These are phyloP conservation scores for Apiospora kogelbergensis DNA, from an alignment of 2,329 filamentous ascomycete genomes.

Conservation along the genomic window DNA sequence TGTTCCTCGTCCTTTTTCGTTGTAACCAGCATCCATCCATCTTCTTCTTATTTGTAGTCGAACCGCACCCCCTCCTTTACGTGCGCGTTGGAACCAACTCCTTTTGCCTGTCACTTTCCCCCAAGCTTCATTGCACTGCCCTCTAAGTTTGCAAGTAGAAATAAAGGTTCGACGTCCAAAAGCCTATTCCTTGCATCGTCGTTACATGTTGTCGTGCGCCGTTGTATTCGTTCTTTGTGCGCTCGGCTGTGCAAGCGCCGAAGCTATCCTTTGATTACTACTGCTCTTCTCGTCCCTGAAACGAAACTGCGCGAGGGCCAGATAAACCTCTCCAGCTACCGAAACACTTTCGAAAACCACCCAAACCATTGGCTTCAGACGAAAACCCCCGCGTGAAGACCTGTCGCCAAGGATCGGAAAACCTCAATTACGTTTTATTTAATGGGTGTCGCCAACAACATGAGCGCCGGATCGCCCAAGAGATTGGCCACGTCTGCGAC, in stretches of 20 bases:
- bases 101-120: not conserved
- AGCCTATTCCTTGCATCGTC: not conserved
- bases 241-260: not conserved
- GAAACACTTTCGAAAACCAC: not conserved
- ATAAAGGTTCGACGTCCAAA: not conserved
- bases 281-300: not conserved
- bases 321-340: not conserved
- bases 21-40: not conserved
- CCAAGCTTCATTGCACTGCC: not conserved
- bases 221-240: not conserved
- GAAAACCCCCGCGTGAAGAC: not conserved
- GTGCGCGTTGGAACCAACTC: not conserved
- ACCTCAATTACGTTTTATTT: not conserved
- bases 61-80: conserved; percentile 11
- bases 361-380: not conserved
- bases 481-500: conserved; percentile 15
- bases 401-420: not conserved
- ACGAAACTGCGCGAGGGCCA: not conserved
- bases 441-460: not conserved
- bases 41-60: conserved; percentile 4
- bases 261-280: not conserved
- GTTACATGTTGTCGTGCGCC: not conserved
- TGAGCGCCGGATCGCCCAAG: conserved; percentile 11
- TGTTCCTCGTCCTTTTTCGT: not conserved
- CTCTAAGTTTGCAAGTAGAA: not conserved